These are phyloP conservation scores for Tylopilus plumbeoviolaceoides DNA, from an alignment of 768 basidiomycete species.

Conservation along the genomic window DNA sequence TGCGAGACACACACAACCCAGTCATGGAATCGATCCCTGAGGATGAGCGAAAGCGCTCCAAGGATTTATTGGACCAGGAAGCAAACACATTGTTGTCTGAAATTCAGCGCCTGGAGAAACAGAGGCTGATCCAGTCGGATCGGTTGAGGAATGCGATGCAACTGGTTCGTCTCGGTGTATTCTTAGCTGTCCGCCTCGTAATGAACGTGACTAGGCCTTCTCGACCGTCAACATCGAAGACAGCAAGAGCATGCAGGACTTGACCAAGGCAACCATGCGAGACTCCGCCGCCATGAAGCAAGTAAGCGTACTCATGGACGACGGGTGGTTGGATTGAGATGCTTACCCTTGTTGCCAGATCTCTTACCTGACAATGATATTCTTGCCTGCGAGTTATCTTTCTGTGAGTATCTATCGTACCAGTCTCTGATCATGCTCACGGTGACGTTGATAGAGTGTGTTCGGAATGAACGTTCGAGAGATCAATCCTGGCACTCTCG, in stretches of 20 bases:
- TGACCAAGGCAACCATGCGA: conserved; percentile 44
- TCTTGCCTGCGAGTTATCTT: conserved; percentile 52
- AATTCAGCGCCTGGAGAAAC: conserved; percentile 37
- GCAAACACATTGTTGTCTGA: conserved; percentile 34
- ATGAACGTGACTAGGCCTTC: conserved; percentile 42
- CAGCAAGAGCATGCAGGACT: conserved; percentile 45
- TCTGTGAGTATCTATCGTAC: conserved; percentile 16
- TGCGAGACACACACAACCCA: conserved; percentile 47
- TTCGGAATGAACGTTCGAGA: conserved; percentile 30
- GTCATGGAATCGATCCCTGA: conserved; percentile 32
- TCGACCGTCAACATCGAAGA: conserved; percentile 59
- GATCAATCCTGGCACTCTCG: conserved; percentile 25
- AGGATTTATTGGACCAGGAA: conserved; percentile 15
- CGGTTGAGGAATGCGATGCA: conserved; percentile 32
- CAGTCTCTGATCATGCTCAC: not conserved
- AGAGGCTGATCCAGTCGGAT: conserved; percentile 25
- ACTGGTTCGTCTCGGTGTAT: conserved; percentile 20
- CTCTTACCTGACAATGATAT: conserved; percentile 57
- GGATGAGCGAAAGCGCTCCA: conserved; percentile 3
- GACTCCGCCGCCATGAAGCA: conserved; percentile 41
- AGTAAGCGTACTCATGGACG: conserved; percentile 3
- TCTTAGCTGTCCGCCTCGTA: not conserved
- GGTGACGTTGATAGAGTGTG: conserved; percentile 25
- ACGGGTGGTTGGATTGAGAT: not conserved
- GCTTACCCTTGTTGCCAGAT: conserved; percentile 32